A percentile compares a stretch with the other conserved stretches of the same genome.
Evolutionary conservation across 331 rosid genomes (phyloP).

Genomic region (Acacia concinna): DNA sequence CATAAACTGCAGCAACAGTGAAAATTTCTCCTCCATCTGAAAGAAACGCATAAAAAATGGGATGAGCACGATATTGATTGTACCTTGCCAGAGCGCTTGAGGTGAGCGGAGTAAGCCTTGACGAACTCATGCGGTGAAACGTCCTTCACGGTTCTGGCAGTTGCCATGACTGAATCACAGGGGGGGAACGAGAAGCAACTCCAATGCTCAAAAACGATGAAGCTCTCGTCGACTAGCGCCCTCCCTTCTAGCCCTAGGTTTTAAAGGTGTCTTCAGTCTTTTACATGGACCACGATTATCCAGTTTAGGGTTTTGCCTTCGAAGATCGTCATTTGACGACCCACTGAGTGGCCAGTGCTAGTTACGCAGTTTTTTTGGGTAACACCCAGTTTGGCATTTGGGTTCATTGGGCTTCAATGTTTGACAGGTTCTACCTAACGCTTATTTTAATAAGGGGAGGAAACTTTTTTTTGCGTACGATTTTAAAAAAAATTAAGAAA

Average conservation of each 20-base stretch:
- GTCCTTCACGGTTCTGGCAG: conserved; percentile 76
- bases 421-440: no score
- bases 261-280: background rate
- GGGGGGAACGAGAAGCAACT: background rate
- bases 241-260: background rate
- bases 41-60: background rate
- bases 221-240: background rate
- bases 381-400: background rate
- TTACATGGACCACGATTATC: background rate
- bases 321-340: background rate
- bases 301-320: conserved; percentile 2
- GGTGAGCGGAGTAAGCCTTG: conserved; percentile 81
- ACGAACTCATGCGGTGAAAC: conserved; percentile 89
- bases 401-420: background rate
- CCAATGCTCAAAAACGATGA: background rate
- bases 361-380: no score
- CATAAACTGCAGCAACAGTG: background rate
- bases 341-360: no score
- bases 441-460: no score
- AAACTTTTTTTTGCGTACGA: no score
- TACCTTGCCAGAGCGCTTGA: conserved; percentile 88
- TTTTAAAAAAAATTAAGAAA: no score
- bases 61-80: background rate
- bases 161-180: conserved; percentile 49
- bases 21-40: background rate